Percentiles rank a stretch among this genome's conserved stretches.
phyloP scores from a whole-genome alignment of 1,139 yeast genomes.

The Waltiozyma sp. region DNA sequence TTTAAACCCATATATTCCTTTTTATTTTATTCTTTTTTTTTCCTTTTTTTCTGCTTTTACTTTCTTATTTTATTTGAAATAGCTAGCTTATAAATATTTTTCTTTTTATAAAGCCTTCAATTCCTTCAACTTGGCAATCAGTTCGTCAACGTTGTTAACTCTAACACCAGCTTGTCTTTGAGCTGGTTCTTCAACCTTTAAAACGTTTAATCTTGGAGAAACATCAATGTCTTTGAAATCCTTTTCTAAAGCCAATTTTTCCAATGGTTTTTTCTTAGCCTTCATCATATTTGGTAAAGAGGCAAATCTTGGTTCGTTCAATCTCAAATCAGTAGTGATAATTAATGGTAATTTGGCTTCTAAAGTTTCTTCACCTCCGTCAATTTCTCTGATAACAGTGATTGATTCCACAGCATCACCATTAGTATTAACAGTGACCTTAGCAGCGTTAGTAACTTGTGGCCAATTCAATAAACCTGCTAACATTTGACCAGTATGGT shows the following conservation, averaged over 20 bases:
- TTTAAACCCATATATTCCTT: too few species aligned
- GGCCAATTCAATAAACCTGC: conserved; percentile 96
- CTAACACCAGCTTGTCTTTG: conserved; percentile 71
- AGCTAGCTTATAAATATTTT: too few species aligned
- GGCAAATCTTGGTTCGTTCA: conserved; percentile 91
- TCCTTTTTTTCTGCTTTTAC: too few species aligned
- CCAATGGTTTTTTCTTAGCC: conserved; percentile 93
- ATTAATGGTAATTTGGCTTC: conserved; percentile 73
- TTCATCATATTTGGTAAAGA: conserved; percentile 93
- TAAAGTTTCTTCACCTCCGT: conserved; percentile 86
- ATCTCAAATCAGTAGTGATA: conserved; percentile 84
- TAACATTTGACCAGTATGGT: conserved; percentile 96
- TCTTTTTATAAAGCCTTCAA: conserved; percentile 15
- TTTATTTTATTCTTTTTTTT: too few species aligned
- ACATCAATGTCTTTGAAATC: conserved; percentile 58
- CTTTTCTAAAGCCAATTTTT: conserved; percentile 45
- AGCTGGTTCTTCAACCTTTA: conserved; percentile 80
- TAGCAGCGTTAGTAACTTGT: conserved; percentile 93
- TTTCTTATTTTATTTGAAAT: too few species aligned
- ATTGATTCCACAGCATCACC: conserved; percentile 26
- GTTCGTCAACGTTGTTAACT: conserved; percentile 73
- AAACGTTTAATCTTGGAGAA: conserved; percentile 51
- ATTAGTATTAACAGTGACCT: conserved; percentile 47
- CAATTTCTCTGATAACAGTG: conserved; percentile 82
- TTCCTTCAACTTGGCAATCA: conserved; percentile 69